phyloP scores from a whole-genome alignment of 2,329 filamentous ascomycete genomes.

The Aspergillus terreus region DNA sequence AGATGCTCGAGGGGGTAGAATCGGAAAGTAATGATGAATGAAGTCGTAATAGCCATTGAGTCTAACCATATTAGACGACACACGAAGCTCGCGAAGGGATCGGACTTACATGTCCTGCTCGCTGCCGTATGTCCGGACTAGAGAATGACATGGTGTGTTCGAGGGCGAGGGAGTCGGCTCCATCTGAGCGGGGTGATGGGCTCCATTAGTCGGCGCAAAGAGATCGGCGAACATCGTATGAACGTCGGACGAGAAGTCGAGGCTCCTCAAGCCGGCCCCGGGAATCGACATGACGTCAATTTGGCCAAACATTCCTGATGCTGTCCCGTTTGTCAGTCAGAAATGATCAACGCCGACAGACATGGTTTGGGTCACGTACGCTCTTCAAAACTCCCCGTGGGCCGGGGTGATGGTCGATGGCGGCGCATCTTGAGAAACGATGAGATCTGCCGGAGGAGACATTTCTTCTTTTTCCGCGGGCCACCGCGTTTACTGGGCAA shows the following conservation, averaged over 20 bases:
- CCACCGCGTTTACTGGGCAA: slow-evolving; percentile 43
- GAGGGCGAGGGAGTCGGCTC: slow-evolving; percentile 26
- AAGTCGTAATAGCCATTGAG: slow-evolving; percentile 46
- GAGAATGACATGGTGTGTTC: slow-evolving; percentile 22
- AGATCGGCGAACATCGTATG: slow-evolving; percentile 38
- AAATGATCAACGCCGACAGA: neutral
- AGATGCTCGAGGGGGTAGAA: slow-evolving; percentile 37
- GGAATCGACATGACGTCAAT: slow-evolving; percentile 40
- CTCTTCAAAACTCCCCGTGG: slow-evolving; percentile 26
- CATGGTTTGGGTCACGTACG: slow-evolving; percentile 20
- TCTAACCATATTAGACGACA: slow-evolving; percentile 25
- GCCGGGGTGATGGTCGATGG: slow-evolving; percentile 20
- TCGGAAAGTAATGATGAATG: slow-evolving; percentile 44
- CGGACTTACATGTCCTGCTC: slow-evolving; percentile 39
- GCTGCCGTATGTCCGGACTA: slow-evolving; percentile 38
- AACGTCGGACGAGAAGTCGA: slow-evolving; percentile 37
- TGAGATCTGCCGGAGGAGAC: slow-evolving; percentile 20
- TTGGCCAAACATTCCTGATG: slow-evolving; percentile 36
- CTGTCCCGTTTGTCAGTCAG: slow-evolving; percentile 23
- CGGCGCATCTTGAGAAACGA: slow-evolving; percentile 16
- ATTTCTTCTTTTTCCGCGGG: slow-evolving; percentile 40
- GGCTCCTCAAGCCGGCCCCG: slow-evolving; percentile 36
- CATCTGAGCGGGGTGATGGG: slow-evolving; percentile 23
- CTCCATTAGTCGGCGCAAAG: slow-evolving; percentile 24
- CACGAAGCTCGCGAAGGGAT: neutral